Base-by-base conservation (phyloP, 108 stramenopile genomes). In the Cylindrotheca closterium region DNA sequence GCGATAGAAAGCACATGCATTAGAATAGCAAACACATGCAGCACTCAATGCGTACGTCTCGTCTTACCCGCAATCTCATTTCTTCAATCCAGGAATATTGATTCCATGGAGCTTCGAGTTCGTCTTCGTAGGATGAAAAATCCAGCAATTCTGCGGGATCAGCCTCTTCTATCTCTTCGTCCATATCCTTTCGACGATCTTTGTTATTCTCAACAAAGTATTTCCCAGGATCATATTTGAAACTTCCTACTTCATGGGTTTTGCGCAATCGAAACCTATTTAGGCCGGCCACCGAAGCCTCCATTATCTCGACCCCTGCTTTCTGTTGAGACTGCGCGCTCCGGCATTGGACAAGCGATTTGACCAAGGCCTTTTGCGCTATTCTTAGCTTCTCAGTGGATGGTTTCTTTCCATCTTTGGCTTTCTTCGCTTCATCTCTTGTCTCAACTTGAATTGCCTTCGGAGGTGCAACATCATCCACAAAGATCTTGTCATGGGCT, bases 1-100 rank as follows among this genome's bases (percentile, higher is more conserved):
- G 17, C 10, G 0, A 8, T 2, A 22, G 26, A 48, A 42, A 51
- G 56, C 28, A 46, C 7, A 45, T 31, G 32, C 4, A 37, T 31
- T 10, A 47, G 17, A 1, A 19, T 34, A 51, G 50, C 0, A 52
- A 52, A 28, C 2, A n/a, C 17, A 5, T 47, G 47, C 51, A 55
- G 4, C 1, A 55, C 8, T 65, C 21, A 24, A 30, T 19, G n/a
- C 27, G 60, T 15, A 22, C 46, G 12, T 51, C 17, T 45, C 17
- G 10, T 10, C 71, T 65, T 37, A 83, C 73, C 27, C 91, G 61
- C 52, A 87, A 67, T 53, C 72, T 60, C 69, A 91, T 71, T 69
- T 93, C 92, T 68, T 93, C 89, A n/a, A 84, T 77, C 89, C 89
- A 93, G 2, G 92, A 88, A 69, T 87, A 89, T 62, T 93, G 92